A percentile compares a stretch with the other conserved stretches of the same genome.
phyloP scores from a whole-genome alignment of 2,329 filamentous ascomycete genomes.

The Reticulascus tulasneorum region DNA sequence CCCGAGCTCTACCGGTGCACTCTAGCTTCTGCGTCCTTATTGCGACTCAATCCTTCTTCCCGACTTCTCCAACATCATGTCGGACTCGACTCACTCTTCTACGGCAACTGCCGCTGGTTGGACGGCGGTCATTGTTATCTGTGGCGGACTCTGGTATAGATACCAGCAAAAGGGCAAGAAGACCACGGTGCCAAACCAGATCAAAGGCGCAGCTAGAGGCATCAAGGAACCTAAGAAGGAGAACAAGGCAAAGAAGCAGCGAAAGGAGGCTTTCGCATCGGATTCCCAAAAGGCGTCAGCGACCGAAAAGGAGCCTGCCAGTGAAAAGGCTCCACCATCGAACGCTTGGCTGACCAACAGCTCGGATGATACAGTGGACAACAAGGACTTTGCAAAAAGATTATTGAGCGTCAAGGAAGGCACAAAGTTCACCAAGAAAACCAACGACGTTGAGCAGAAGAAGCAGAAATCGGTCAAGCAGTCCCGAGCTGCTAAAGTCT shows the following conservation, averaged over 20 bases:
- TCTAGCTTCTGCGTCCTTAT: no score
- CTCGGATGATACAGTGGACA: conserved; percentile 59
- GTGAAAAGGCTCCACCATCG: conserved; percentile 21
- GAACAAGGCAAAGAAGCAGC: conserved; percentile 43
- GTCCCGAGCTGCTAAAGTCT: conserved; percentile 55
- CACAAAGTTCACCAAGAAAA: conserved; percentile 51
- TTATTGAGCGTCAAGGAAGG: conserved; percentile 69
- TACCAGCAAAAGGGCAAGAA: conserved; percentile 24
- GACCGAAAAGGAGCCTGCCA: conserved; percentile 26
- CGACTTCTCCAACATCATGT: no score
- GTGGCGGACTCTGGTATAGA: conserved; percentile 12
- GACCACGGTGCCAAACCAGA: conserved; percentile 17
- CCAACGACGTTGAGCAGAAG: conserved; percentile 57
- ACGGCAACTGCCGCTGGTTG: conserved; percentile 14
- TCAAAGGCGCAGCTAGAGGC: conserved; percentile 28
- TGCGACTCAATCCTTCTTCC: no score
- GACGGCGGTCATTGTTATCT: conserved; percentile 11
- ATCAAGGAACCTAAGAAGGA: conserved; percentile 36
- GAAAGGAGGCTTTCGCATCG: conserved; percentile 35
- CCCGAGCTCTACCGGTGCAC: no score
- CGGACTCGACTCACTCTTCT: conserved; percentile 13
- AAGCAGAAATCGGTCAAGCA: conserved; percentile 69
- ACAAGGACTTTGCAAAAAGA: conserved; percentile 73
- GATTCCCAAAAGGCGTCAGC: conserved; percentile 27
- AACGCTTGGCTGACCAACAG: conserved; percentile 24